These are phyloP conservation scores for Ilex asprella DNA, from an alignment of 257 asterid species.

Conservation along the genomic window DNA sequence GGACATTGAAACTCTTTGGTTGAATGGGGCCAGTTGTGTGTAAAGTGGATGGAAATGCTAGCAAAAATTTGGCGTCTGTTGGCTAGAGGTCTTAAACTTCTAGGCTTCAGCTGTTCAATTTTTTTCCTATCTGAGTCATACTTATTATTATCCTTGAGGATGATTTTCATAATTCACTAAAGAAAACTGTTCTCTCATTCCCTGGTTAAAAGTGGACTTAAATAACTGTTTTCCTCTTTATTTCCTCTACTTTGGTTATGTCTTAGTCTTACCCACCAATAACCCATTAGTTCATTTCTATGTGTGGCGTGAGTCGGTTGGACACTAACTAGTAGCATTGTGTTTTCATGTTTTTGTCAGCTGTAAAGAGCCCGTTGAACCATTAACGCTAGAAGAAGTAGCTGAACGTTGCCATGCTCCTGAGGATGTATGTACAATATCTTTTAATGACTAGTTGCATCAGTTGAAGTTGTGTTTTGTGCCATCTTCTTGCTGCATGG, in stretches of 20 bases:
- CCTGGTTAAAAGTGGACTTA: no score
- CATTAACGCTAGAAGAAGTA: slow-evolving; percentile 82
- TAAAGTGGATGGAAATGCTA: background rate
- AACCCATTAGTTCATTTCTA: no score
- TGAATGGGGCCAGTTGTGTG: background rate
- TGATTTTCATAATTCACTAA: no score
- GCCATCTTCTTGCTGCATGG: background rate
- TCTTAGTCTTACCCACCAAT: no score
- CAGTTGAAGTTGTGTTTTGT: background rate
- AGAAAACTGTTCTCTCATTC: no score
- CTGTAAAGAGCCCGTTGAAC: slow-evolving; percentile 91
- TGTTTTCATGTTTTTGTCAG: slow-evolving; percentile 27
- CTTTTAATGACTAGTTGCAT: background rate
- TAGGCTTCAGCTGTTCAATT: no score
- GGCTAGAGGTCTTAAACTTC: no score
- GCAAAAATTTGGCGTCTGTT: background rate
- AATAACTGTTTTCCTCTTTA: no score
- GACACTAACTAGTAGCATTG: slow-evolving; percentile 2
- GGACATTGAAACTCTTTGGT: background rate
- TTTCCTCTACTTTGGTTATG: no score
- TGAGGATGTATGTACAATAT: slow-evolving; percentile 45
- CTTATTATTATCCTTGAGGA: no score
- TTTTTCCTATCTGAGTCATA: no score
- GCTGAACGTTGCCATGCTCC: slow-evolving; percentile 80
- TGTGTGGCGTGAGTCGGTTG: background rate